phyloP scores from a whole-genome alignment of 108 stramenopile genomes.

The Nannochloropsis granulata region DNA sequence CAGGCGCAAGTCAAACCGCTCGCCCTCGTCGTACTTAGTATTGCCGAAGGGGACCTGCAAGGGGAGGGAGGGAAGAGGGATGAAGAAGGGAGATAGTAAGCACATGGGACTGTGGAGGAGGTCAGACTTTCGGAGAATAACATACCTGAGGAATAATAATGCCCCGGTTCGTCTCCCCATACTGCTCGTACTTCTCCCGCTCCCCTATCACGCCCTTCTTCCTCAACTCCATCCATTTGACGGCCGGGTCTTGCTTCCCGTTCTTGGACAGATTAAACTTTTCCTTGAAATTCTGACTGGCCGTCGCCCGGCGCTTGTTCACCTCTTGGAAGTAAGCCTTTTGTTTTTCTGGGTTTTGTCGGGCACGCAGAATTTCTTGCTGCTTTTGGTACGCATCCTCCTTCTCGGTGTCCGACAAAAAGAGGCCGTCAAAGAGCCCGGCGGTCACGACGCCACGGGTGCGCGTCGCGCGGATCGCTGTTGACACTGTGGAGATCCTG shows the following conservation, averaged over 20 bases:
- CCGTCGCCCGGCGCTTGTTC: background rate
- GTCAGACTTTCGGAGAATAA: background rate
- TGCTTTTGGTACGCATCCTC: background rate
- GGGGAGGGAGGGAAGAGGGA: background rate
- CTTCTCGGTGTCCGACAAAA: background rate
- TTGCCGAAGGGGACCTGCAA: constrained; percentile 51
- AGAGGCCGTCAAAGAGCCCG: background rate
- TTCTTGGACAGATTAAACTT: background rate
- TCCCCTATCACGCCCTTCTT: background rate
- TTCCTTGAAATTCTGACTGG: background rate
- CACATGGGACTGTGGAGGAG: too few relatives aligned
- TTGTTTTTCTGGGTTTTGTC: background rate
- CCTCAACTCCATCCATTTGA: background rate
- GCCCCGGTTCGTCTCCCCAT: background rate
- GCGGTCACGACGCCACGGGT: background rate
- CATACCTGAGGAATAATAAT: background rate
- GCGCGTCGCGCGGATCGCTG: background rate
- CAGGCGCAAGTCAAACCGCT: constrained; percentile 75
- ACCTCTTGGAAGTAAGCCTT: background rate
- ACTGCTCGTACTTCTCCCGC: background rate
- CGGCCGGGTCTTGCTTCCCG: background rate
- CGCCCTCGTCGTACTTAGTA: constrained; percentile 87
- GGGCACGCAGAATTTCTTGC: background rate
- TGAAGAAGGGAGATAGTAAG: too few relatives aligned
- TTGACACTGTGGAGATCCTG: too few relatives aligned